Base-by-base conservation (phyloP, 139 green algal species). In the Pseudopediastrum boryanum region DNA sequence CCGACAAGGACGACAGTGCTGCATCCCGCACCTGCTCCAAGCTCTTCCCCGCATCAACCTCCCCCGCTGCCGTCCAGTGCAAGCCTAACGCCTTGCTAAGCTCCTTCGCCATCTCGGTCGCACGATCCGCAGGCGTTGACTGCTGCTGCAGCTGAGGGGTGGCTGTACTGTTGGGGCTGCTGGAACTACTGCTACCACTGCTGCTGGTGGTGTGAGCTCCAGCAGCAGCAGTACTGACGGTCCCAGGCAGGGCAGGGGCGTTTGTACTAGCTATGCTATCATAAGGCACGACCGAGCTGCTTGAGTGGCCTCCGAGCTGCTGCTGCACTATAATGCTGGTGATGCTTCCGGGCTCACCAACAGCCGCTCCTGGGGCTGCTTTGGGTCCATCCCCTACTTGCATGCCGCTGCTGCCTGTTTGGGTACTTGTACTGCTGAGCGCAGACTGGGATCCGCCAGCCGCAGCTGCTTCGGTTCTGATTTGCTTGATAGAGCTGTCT, bases 11-110 rank as follows among this genome's bases (percentile, higher is more conserved):
- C 23, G 70, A 69, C 21, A 82, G 2, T 7, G 86, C 86, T 0
- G 70, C 87, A 64, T 70, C 71, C 4, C 86, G 77, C 16, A 90
- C 86, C 42, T 87, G 80, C 51, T 83, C 69, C 64, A 90, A 56
- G 6, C 25, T 61, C n/a, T 67, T 63, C 35, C 73, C 59, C 4
- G 59, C 33, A 29, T 52, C 33, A 31, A 8, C 5, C 23, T 13
- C 19, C 76, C 80, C 77, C 3, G 63, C 25, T 31, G 39, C 52
- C 44, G n/a, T 48, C 35, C 48, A 4, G 44, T 76, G 39, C 1
- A 65, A 58, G 0, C 86, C 86, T 16, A 90, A 63, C 27, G 86
- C 86, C 38, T 83, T 81, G 6, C 78, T 78, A 39, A 90, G 63
- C 81, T 90, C 86, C 33, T 56, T 33, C 1, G 86, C 86, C 77